These are phyloP conservation scores for Lepiota brunneoincarnata DNA, from an alignment of 768 basidiomycete species.

Conservation along the genomic window DNA sequence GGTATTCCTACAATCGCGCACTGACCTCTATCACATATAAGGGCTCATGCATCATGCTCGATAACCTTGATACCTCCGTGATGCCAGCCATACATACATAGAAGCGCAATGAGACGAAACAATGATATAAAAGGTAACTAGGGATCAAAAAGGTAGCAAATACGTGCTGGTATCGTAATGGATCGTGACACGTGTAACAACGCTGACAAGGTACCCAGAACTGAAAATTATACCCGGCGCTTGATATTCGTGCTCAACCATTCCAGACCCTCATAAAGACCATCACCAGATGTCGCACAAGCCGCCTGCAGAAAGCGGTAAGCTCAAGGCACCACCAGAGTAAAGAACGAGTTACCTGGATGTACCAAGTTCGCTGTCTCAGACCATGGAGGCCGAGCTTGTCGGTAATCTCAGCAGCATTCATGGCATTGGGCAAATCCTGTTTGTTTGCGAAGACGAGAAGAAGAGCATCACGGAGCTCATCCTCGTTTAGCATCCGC, in stretches of 20 bases:
- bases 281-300: conserved; percentile 97
- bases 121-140: conserved; percentile 25
- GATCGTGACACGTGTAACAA: conserved; percentile 55
- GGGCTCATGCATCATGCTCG: background rate
- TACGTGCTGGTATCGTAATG: conserved; percentile 47
- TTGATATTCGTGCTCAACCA: conserved; percentile 94
- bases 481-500: conserved; percentile 99
- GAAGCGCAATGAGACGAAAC: conserved; percentile 22
- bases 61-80: background rate
- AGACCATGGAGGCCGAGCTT: conserved; percentile 98
- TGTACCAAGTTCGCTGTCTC: conserved; percentile 97
- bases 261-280: conserved; percentile 97
- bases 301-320: conserved; percentile 62
- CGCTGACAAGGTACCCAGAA: conserved; percentile 47
- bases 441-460: conserved; percentile 99
- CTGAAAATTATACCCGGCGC: conserved; percentile 65
- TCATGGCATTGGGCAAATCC: conserved; percentile 99
- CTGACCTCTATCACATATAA: no score
- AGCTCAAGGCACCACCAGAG: conserved; percentile 9
- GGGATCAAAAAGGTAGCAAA: conserved; percentile 34
- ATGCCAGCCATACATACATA: background rate
- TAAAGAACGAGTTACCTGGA: conserved; percentile 61
- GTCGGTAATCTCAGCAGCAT: conserved; percentile 98
- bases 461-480: conserved; percentile 96
- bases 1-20: no score